phyloP scores from a whole-genome alignment of 2,329 filamentous ascomycete species.

The Chaetomiaceae sp. region DNA sequence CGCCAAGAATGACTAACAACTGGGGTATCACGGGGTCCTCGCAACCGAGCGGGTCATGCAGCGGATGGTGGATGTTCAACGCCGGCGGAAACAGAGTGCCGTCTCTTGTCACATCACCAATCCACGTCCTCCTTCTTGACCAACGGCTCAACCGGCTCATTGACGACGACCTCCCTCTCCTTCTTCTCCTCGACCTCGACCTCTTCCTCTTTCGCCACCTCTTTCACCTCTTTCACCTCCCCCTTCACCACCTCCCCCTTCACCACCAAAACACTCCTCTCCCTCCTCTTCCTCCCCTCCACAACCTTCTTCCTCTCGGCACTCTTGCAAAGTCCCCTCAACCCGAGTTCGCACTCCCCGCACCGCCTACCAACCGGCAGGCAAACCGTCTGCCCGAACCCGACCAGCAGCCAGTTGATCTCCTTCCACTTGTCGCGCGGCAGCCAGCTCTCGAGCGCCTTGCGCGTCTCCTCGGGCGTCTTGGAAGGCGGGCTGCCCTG shows the following conservation, averaged over 20 bases:
- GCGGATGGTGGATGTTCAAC: too few relatives aligned
- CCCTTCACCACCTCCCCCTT: conserved; percentile 27
- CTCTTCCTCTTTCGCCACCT: conserved; percentile 19
- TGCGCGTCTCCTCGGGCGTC: conserved; percentile 76
- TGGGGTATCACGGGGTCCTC: background rate
- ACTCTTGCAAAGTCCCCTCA: conserved; percentile 69
- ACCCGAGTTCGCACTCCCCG: conserved; percentile 78
- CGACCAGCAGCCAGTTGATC: conserved; percentile 86
- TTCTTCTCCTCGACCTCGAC: conserved; percentile 28
- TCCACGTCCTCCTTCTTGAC: background rate
- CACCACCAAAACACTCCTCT: conserved; percentile 43
- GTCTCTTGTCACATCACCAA: background rate
- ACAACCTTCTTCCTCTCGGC: conserved; percentile 62
- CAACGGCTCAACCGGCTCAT: background rate
- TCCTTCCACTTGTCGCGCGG: conserved; percentile 83
- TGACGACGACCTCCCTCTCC: too few relatives aligned
- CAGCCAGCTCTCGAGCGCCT: conserved; percentile 74
- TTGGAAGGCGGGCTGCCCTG: conserved; percentile 61
- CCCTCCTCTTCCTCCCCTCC: conserved; percentile 46
- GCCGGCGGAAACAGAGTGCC: too few relatives aligned
- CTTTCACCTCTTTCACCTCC: conserved; percentile 21
- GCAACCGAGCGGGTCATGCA: too few relatives aligned
- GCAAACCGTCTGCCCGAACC: conserved; percentile 82
- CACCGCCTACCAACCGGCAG: conserved; percentile 74
- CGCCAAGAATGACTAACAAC: conserved; percentile 8